Evolutionary conservation across 2,329 filamentous ascomycete genomes (phyloP), one percentile per base, ranked within the genome.

Genomic region (Xylaria sp.): DNA sequence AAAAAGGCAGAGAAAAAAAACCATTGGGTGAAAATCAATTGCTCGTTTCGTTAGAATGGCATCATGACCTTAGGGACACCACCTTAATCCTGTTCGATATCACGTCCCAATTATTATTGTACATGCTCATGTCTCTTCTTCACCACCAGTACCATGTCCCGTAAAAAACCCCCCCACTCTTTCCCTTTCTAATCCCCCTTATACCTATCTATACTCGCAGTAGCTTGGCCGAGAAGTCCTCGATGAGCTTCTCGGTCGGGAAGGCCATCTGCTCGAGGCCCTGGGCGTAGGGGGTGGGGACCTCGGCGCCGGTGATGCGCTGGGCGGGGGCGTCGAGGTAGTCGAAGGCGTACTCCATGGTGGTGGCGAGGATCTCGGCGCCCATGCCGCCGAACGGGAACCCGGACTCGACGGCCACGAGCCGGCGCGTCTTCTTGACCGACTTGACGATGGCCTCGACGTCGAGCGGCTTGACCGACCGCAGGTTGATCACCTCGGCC

Each of bases 311-410:
- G 55, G 94, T 97, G 69, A 99, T 87, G 75, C 94, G 88, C 75
- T 93, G 89, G 58, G 92, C 94, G 44, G 94, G 94, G 52, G 92
- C 91, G 70, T 97, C 88, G 63, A 99, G 88, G 80, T 96, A 97
- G 80, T 99, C 94, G 72, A 97, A 99, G 61, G 86, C 92, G 76
- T 97, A 99, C 79, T 99, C 94, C 89, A 96, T 96, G 60, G 91
- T 88, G 57, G 97, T 81, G 56, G 94, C 94, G 61, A 99, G 85
- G 68, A 99, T 92, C 80, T 99, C 94, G 53, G 93, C 85, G 55
- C 88, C 85, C 65, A 99, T 91, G 73, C 94, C 94, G 72, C 92
- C 99, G 69, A 91, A 90, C 60, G 94, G 94, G 85, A 92, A 99
- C 62, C 93, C 94, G 52, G 92, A 97, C 78, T 97, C 93, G 65